A percentile compares a stretch with the other conserved stretches of the same genome.
These are phyloP conservation scores for Fremontodendron californicum DNA, from an alignment of 345 rosid species.

Conservation along the genomic window DNA sequence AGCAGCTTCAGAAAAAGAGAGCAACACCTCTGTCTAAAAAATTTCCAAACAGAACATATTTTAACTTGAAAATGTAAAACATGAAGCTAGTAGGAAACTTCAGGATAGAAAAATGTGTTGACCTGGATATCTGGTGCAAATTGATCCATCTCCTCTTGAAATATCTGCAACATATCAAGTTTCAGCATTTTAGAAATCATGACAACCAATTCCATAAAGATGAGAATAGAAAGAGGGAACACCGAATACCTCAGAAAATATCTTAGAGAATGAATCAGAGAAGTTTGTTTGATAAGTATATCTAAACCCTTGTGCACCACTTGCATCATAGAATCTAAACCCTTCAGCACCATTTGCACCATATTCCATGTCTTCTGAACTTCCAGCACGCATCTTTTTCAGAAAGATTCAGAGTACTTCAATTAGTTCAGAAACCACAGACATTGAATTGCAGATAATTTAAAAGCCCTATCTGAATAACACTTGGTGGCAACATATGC, in stretches of 20 bases:
- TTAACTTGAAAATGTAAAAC: constrained; percentile 16
- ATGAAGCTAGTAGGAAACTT: constrained; percentile 16
- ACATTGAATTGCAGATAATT: neutral
- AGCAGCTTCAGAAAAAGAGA: constrained; percentile 83
- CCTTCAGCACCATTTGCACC: constrained; percentile 50
- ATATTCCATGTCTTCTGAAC: constrained; percentile 45
- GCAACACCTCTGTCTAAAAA: constrained; percentile 57
- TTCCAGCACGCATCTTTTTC: constrained; percentile 36
- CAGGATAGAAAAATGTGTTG: constrained; percentile 20
- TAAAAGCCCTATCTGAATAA: neutral
- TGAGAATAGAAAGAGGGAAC: neutral
- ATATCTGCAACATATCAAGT: constrained; percentile 50
- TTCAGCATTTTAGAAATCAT: constrained; percentile 20
- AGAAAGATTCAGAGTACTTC: constrained; percentile 5
- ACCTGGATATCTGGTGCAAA: constrained; percentile 72
- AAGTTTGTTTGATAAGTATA: constrained; percentile 52
- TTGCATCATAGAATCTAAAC: constrained; percentile 36
- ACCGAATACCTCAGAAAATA: constrained; percentile 72
- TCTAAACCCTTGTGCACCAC: constrained; percentile 50
- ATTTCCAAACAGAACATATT: constrained; percentile 11
- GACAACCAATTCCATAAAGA: constrained; percentile 3
- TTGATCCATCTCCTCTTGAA: constrained; percentile 51
- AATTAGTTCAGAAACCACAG: constrained; percentile 14
- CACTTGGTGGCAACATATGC: neutral
- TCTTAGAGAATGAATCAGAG: constrained; percentile 82